Evolutionary conservation across 2,329 filamentous ascomycete species (phyloP).

Genomic region (Phyllachora maydis): DNA sequence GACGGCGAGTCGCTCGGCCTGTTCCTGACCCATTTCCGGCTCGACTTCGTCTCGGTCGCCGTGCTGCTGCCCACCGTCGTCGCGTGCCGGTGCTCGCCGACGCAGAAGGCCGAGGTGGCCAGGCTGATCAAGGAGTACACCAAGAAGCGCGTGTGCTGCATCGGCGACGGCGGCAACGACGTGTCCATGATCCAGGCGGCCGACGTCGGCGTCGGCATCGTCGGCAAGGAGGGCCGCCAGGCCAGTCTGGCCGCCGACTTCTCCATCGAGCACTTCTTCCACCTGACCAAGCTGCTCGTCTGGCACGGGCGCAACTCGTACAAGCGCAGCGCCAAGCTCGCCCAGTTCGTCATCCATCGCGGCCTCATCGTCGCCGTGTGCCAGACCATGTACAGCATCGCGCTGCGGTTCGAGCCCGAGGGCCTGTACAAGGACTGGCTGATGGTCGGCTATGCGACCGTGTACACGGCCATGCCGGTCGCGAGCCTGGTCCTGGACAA

Average conservation of each 20-base stretch:
- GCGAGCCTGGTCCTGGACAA: slow-evolving; percentile 86
- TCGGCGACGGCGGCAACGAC: slow-evolving; percentile 94
- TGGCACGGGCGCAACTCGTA: slow-evolving; percentile 98
- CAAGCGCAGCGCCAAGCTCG: slow-evolving; percentile 85
- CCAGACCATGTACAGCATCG: slow-evolving; percentile 94
- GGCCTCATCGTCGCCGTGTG: slow-evolving; percentile 89
- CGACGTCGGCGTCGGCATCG: slow-evolving; percentile 92
- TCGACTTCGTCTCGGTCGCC: slow-evolving; percentile 73
- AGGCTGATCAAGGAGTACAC: slow-evolving; percentile 78
- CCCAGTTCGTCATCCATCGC: slow-evolving; percentile 95
- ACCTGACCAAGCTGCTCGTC: slow-evolving; percentile 89
- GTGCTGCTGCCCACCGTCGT: slow-evolving; percentile 82
- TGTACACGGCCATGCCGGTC: slow-evolving; percentile 87
- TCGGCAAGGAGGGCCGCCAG: slow-evolving; percentile 92
- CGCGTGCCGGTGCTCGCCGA: slow-evolving; percentile 89
- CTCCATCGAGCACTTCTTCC: slow-evolving; percentile 85
- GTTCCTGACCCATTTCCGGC: slow-evolving; percentile 63
- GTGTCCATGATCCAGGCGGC: slow-evolving; percentile 98
- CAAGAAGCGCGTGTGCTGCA: slow-evolving; percentile 90
- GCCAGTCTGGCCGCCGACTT: slow-evolving; percentile 92
- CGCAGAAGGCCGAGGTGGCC: slow-evolving; percentile 89
- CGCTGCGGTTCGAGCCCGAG: slow-evolving; percentile 78
- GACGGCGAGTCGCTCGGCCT: slow-evolving; percentile 80
- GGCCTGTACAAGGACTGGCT: slow-evolving; percentile 94
- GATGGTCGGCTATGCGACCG: slow-evolving; percentile 84